phyloP scores from a whole-genome alignment of 164 flowering plant genomes.

The Protea cynaroides region DNA sequence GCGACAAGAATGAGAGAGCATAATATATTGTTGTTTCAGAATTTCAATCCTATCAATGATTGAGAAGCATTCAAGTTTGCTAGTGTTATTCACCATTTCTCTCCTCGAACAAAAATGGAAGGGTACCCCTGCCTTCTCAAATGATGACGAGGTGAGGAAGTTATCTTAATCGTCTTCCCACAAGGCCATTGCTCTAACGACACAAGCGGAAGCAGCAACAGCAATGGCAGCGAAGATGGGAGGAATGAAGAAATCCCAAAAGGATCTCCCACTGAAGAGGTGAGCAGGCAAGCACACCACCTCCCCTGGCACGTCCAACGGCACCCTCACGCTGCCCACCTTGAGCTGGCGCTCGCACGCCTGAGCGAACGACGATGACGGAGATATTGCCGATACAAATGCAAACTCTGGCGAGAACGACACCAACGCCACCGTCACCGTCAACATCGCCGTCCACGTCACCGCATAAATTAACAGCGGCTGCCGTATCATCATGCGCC shows the following conservation, averaged over 20 bases:
- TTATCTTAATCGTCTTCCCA: neutral
- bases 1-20: too few relatives aligned
- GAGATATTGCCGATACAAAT: conserved; percentile 14
- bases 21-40: too few relatives aligned
- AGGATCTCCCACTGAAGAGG: conserved; percentile 19
- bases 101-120: too few relatives aligned
- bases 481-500: neutral
- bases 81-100: too few relatives aligned
- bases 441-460: conserved; percentile 11
- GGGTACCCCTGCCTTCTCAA: too few relatives aligned
- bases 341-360: neutral
- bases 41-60: too few relatives aligned
- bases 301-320: conserved; percentile 24
- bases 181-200: conserved; percentile 19
- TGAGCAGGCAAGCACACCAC: conserved; percentile 26
- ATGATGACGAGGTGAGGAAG: too few relatives aligned
- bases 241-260: conserved; percentile 25
- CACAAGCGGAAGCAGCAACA: conserved; percentile 26
- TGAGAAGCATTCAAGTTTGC: too few relatives aligned
- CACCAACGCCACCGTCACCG: conserved; percentile 10
- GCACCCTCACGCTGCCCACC: conserved; percentile 14
- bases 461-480: conserved; percentile 7
- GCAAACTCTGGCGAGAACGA: conserved; percentile 14
- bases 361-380: conserved; percentile 6
- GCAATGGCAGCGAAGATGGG: conserved; percentile 22